Conservation (phyloP, 495 filamentous ascomycete genomes). For the Clavariopsis aquatica region DNA sequence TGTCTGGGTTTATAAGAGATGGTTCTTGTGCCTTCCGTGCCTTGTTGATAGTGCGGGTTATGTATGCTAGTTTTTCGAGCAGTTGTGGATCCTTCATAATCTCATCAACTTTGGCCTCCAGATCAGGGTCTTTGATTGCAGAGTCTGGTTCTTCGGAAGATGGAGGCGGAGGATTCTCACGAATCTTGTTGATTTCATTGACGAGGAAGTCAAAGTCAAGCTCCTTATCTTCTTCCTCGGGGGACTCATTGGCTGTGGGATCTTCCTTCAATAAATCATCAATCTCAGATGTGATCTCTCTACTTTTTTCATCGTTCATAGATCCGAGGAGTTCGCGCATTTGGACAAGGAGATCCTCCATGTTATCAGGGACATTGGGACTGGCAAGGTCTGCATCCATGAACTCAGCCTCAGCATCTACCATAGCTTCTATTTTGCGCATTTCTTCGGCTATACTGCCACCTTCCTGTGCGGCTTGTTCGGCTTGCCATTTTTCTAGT, state of each 20-base stretch:
- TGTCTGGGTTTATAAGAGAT: background rate
- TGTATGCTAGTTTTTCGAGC: slow-evolving; percentile 23
- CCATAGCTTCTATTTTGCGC: background rate
- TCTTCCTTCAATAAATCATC: slow-evolving; percentile 1
- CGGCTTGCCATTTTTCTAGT: background rate
- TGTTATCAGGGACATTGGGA: slow-evolving; percentile 1
- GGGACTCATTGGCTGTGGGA: background rate
- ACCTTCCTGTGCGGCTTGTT: background rate
- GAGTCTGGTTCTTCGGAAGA: background rate
- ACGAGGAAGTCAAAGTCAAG: slow-evolving; percentile 1
- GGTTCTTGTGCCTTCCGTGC: background rate
- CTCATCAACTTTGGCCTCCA: slow-evolving; percentile 26
- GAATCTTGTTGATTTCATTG: slow-evolving; percentile 9
- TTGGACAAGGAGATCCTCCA: slow-evolving; percentile 4
- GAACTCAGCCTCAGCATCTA: background rate
- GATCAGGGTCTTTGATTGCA: slow-evolving; percentile 9
- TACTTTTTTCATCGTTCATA: slow-evolving; percentile 8
- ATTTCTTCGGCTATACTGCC: background rate
- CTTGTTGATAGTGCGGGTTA: slow-evolving; percentile 4
- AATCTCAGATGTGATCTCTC: background rate
- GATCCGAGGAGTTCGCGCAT: slow-evolving; percentile 9
- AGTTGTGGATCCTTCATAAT: slow-evolving; percentile 32
- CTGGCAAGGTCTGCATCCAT: background rate
- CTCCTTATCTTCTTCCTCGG: background rate
- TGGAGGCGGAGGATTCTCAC: background rate